phyloP scores from a whole-genome alignment of 1,284 basidiomycete genomes.

The Amylostereum chailletii region DNA sequence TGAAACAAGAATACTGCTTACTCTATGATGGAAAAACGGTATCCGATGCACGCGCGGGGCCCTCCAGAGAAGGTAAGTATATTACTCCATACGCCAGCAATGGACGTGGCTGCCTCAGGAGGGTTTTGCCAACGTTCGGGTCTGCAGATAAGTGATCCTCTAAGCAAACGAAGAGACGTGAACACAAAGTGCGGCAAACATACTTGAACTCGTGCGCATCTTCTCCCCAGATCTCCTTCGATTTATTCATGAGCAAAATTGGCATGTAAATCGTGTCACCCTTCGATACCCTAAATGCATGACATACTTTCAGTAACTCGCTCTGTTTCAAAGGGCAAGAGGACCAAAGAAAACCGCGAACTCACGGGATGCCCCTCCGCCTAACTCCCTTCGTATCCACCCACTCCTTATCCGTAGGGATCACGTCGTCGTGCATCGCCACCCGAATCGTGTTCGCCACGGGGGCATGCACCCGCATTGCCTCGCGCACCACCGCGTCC shows the following conservation, averaged over 20 bases:
- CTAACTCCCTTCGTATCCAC: slow-evolving; percentile 1
- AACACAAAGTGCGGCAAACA: slow-evolving; percentile 6
- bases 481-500: slow-evolving; percentile 29
- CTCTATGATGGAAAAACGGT: slow-evolving; percentile 62
- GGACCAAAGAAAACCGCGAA: neutral
- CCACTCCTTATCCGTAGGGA: slow-evolving; percentile 19
- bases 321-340: too few relatives aligned
- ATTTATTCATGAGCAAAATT: slow-evolving; percentile 14
- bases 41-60: slow-evolving; percentile 55
- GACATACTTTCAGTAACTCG: neutral
- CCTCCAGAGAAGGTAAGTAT: slow-evolving; percentile 53
- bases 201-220: slow-evolving; percentile 21
- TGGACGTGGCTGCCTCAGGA: slow-evolving; percentile 3
- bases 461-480: slow-evolving; percentile 29
- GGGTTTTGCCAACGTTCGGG: slow-evolving; percentile 15
- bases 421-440: slow-evolving; percentile 21
- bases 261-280: slow-evolving; percentile 11
- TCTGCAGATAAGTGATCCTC: slow-evolving; percentile 1
- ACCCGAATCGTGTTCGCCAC: slow-evolving; percentile 27
- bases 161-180: neutral
- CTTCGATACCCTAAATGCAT: neutral
- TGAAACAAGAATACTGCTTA: slow-evolving; percentile 16
- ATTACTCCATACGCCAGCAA: slow-evolving; percentile 5
- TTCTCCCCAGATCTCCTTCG: slow-evolving; percentile 19
- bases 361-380: slow-evolving; percentile 11